Evolutionary conservation across 495 filamentous ascomycete genomes (phyloP).

Genomic region (Copromyces sp.): DNA sequence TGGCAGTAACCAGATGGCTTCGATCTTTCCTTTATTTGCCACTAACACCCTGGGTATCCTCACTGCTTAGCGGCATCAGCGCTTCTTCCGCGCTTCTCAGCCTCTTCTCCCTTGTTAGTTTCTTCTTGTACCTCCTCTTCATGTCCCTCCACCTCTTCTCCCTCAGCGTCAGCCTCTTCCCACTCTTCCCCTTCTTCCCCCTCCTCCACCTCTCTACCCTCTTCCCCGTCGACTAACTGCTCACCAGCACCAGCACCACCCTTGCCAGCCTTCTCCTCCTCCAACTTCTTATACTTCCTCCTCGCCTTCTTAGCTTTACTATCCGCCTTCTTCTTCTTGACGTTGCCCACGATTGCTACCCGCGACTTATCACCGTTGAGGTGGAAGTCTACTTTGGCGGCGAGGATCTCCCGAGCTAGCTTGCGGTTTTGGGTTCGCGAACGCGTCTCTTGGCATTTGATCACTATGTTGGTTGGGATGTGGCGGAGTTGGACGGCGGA

Average conservation of each 20-base stretch:
- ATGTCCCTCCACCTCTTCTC: constrained; percentile 6
- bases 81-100: neutral
- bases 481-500: constrained; percentile 93
- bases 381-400: constrained; percentile 62
- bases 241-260: constrained; percentile 2
- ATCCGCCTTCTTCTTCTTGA: constrained; percentile 37
- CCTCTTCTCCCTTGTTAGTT: neutral
- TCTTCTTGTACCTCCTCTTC: constrained; percentile 4
- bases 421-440: constrained; percentile 82
- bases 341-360: constrained; percentile 27
- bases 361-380: constrained; percentile 39
- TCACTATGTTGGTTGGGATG: constrained; percentile 74
- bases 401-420: constrained; percentile 68
- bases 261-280: constrained; percentile 23
- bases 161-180: neutral
- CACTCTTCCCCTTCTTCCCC: neutral
- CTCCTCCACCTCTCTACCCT: neutral
- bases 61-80: neutral
- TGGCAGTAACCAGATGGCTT: neutral
- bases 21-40: neutral
- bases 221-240: neutral
- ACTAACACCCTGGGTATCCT: neutral
- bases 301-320: constrained; percentile 40
- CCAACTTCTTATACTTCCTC: constrained; percentile 40
- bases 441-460: constrained; percentile 87